These are phyloP conservation scores for Chlamydomonas sphaeroides DNA, from an alignment of 139 green algal species.

Conservation along the genomic window DNA sequence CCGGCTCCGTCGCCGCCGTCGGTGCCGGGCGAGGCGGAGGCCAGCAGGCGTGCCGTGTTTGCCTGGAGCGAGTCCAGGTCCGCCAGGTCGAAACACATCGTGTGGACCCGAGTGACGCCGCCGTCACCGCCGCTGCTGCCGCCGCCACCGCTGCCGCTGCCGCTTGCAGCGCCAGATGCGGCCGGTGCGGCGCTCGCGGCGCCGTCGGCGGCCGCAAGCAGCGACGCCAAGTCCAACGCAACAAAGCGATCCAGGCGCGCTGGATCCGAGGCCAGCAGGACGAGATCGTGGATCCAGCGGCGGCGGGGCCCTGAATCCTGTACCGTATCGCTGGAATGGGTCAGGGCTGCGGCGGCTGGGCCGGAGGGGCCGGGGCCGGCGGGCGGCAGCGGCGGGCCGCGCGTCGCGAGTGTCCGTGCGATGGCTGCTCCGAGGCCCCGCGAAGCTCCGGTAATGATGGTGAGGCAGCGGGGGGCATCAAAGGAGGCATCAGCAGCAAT, in stretches of 20 bases:
- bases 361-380: background rate
- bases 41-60: background rate
- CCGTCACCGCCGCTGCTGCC: background rate
- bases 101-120: background rate
- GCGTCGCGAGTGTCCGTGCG: background rate
- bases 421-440: constrained; percentile 28
- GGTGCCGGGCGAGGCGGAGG: background rate
- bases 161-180: background rate
- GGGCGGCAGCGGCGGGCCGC: background rate
- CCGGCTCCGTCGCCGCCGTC: background rate
- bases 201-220: background rate
- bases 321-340: background rate
- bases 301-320: background rate
- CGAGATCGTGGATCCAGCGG: background rate
- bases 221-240: background rate
- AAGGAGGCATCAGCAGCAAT: no score
- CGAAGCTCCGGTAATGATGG: constrained; percentile 18
- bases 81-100: background rate
- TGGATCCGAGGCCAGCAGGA: constrained; percentile 4
- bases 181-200: background rate
- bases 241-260: background rate
- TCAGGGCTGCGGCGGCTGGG: background rate
- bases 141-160: background rate
- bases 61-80: constrained; percentile 3
- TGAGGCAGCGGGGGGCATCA: constrained; percentile 9